These are phyloP conservation scores for Leishmania martiniquensis DNA, from an alignment of 208 protist species.

Conservation along the genomic window DNA sequence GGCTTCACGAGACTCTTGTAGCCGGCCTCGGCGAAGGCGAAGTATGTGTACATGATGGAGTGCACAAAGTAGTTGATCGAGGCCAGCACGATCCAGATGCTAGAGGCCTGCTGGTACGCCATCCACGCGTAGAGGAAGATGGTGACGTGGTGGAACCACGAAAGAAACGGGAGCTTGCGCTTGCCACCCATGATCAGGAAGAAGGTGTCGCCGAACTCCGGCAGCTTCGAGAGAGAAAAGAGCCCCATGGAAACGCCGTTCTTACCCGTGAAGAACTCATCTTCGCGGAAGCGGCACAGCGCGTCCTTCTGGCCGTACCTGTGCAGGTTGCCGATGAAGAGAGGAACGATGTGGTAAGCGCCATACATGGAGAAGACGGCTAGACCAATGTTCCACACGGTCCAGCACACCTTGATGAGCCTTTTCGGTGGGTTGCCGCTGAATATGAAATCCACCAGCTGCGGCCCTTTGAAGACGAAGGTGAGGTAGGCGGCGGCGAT, in stretches of 20 bases:
- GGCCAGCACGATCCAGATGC: conserved; percentile 52
- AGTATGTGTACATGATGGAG: conserved; percentile 96
- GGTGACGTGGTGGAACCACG: conserved; percentile 92
- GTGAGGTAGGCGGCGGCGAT: conserved; percentile 49
- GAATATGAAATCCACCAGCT: conserved; percentile 32
- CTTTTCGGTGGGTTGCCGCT: conserved; percentile 41
- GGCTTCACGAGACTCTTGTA: conserved; percentile 59
- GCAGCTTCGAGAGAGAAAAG: conserved; percentile 74
- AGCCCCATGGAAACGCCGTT: conserved; percentile 56
- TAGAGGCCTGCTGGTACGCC: conserved; percentile 44
- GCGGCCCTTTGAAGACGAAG: conserved; percentile 42
- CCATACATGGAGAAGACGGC: conserved; percentile 76
- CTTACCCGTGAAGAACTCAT: conserved; percentile 42
- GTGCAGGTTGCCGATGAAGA: conserved; percentile 27
- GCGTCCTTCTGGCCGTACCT: conserved; percentile 37
- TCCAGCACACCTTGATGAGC: conserved; percentile 50
- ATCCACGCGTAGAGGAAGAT: conserved; percentile 91
- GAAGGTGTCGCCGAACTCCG: conserved; percentile 74
- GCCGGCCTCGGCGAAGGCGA: conserved; percentile 65
- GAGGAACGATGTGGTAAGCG: conserved; percentile 49
- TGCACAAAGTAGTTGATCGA: conserved; percentile 96
- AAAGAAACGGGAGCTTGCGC: conserved; percentile 69
- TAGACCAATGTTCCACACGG: conserved; percentile 83
- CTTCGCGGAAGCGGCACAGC: conserved; percentile 44
- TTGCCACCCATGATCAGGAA: conserved; percentile 74